Base-by-base conservation (phyloP, 2,329 filamentous ascomycete species). In the Hawksworthiomyces lignivorus region DNA sequence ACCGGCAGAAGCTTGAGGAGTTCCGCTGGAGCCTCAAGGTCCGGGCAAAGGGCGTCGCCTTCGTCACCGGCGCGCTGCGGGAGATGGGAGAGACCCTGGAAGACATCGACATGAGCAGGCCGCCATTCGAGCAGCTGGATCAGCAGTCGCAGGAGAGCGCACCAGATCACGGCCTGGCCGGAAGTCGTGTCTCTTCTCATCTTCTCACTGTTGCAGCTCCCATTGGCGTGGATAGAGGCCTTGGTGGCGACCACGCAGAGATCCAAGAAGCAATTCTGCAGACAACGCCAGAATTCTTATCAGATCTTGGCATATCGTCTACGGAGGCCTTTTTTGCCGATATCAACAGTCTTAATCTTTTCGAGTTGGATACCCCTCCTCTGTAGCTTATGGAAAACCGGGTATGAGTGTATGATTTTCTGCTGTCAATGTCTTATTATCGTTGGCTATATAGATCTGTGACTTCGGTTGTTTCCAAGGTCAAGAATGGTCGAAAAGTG, bases 21-120 rank as follows among this genome's bases (percentile, higher is more conserved):
- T 59, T 65, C 12, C 56, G 62, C 36, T 67, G 63, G 64, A 63
- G 61, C 24, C 48, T 67, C n/a, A 58, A 63, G 27, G 63, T 65
- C 4, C 55, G 63, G 6, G 61, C 62, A 3, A 58, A 62, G 39
- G 60, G 61, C 0, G 59, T 60, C 14, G 56, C 60, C 12, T 67
- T 65, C 41, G 62, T 63, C 14, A 55, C 62, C 31, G 60, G 63
- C 14, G 63, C 63, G 3, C 50, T 67, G 29, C 57, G 61, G 3
- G 54, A 67, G 42, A 51, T 67, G 32, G 63, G 66, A 17, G 43
- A 51, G 18, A 49, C 35, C 7, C 39, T 47, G n/a, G 41, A 48
- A 21, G 45, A 48, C 7, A 44, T 50, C 7, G 46, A 52, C 22
- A 43, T 43, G 40, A 39, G 37, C 21, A 8, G 21, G 4, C 37